These are phyloP conservation scores for Akebia trifoliata DNA, from an alignment of 164 flowering plant genomes.

Conservation along the genomic window DNA sequence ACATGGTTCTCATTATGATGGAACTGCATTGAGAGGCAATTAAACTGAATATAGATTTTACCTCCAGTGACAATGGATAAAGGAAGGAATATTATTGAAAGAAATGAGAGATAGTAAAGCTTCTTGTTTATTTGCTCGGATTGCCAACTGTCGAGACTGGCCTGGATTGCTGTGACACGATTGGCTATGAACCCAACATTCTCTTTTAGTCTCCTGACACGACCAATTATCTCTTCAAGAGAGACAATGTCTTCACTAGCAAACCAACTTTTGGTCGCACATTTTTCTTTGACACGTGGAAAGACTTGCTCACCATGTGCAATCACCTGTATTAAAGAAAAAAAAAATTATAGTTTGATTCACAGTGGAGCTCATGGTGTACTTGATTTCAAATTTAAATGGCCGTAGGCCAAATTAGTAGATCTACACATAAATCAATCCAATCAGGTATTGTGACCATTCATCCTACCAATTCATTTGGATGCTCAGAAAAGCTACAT, in stretches of 20 bases:
- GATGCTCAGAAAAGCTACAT: no score
- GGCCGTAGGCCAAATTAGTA: no score
- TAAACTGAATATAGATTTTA: conserved; percentile 12
- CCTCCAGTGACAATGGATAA: conserved; percentile 94
- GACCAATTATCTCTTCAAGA: conserved; percentile 79
- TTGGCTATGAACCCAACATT: conserved; percentile 89
- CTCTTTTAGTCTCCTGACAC: conserved; percentile 83
- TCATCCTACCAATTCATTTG: no score
- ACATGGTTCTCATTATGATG: no score
- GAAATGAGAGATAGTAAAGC: conserved; percentile 91
- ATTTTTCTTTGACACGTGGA: conserved; percentile 88
- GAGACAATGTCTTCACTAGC: conserved; percentile 57
- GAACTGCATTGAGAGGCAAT: not conserved
- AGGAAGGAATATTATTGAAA: conserved; percentile 93
- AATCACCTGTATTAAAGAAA: conserved; percentile 55
- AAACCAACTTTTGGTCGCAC: conserved; percentile 84
- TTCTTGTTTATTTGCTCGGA: conserved; percentile 92
- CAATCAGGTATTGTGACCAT: no score
- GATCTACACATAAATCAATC: no score
- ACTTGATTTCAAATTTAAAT: not conserved
- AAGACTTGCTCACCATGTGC: conserved; percentile 97
- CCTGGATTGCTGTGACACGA: conserved; percentile 91
- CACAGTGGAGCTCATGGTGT: not conserved
- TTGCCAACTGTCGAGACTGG: conserved; percentile 98
- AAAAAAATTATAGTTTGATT: not conserved